Conservation (phyloP, 352 stramenopile species). For the Phytophthora ramorum region DNA sequence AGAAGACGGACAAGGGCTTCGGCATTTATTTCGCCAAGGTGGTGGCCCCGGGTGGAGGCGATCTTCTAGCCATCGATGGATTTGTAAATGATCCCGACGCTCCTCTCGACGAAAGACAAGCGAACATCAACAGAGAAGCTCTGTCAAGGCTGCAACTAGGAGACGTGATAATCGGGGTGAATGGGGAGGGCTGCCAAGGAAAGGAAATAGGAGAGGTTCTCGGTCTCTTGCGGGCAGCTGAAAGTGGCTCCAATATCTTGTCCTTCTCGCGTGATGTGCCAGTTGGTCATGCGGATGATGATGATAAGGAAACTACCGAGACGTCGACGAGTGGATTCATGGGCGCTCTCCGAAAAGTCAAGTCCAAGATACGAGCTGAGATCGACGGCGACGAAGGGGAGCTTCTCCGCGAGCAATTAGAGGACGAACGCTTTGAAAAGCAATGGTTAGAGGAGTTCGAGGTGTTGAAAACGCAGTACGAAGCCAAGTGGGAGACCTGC, state of each 20-base stretch:
- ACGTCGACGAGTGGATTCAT: slow-evolving; percentile 51
- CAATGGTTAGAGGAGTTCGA: slow-evolving; percentile 72
- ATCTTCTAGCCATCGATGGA: slow-evolving; percentile 44
- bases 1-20: slow-evolving; percentile 47
- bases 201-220: slow-evolving; percentile 37
- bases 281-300: not conserved
- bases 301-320: not conserved
- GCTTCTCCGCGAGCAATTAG: slow-evolving; percentile 43
- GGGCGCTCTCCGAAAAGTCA: slow-evolving; percentile 62
- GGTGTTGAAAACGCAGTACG: slow-evolving; percentile 48
- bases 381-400: slow-evolving; percentile 53
- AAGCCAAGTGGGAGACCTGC: slow-evolving; percentile 69
- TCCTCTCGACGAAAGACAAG: not conserved
- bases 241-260: slow-evolving; percentile 40
- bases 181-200: slow-evolving; percentile 30
- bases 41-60: not conserved
- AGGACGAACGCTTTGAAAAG: slow-evolving; percentile 58
- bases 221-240: slow-evolving; percentile 38
- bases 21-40: slow-evolving; percentile 56
- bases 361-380: slow-evolving; percentile 61
- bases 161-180: slow-evolving; percentile 45
- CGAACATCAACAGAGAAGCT: not conserved
- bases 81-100: slow-evolving; percentile 33
- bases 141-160: slow-evolving; percentile 40
- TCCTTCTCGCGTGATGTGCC: slow-evolving; percentile 29